These are phyloP conservation scores for Xylaria intraflava DNA, from an alignment of 495 filamentous ascomycete species.

Conservation along the genomic window DNA sequence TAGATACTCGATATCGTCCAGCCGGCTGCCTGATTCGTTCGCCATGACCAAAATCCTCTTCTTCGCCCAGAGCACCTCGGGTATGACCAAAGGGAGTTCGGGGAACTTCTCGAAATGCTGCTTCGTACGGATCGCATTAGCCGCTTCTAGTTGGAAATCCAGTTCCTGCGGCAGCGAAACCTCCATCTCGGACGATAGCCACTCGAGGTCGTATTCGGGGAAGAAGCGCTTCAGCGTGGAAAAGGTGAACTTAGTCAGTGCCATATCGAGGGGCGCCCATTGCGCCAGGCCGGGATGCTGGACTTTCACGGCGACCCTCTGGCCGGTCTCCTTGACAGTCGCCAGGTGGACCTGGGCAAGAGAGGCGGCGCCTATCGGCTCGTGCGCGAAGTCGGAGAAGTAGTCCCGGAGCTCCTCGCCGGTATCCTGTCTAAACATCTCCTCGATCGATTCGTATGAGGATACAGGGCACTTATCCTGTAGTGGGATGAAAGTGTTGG, in stretches of 20 bases:
- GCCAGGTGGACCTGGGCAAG: constrained; percentile 93
- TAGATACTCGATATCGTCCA: constrained; percentile 82
- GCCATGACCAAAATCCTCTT: constrained; percentile 94
- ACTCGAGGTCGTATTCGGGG: constrained; percentile 94
- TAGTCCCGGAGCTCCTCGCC: constrained; percentile 70
- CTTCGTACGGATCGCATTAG: constrained; percentile 72
- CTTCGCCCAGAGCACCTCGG: constrained; percentile 83
- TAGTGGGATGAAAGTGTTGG: constrained; percentile 87
- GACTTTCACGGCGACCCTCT: constrained; percentile 95
- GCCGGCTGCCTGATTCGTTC: constrained; percentile 75
- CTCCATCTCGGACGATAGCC: constrained; percentile 92
- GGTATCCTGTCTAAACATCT: constrained; percentile 80
- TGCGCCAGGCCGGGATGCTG: constrained; percentile 88
- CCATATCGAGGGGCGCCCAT: constrained; percentile 86
- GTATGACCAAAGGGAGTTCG: constrained; percentile 74
- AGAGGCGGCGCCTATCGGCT: constrained; percentile 86
- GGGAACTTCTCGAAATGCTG: constrained; percentile 68
- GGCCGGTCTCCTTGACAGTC: constrained; percentile 73
- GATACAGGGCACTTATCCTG: constrained; percentile 95
- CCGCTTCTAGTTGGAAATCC: constrained; percentile 79
- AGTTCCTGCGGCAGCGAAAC: constrained; percentile 83
- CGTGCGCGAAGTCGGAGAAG: constrained; percentile 73
- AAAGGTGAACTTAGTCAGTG: constrained; percentile 83
- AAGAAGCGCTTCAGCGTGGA: constrained; percentile 86
- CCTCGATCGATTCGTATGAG: constrained; percentile 77